Evolutionary conservation across 2,329 filamentous ascomycete genomes (phyloP).

Genomic region (Fusarium sp.): DNA sequence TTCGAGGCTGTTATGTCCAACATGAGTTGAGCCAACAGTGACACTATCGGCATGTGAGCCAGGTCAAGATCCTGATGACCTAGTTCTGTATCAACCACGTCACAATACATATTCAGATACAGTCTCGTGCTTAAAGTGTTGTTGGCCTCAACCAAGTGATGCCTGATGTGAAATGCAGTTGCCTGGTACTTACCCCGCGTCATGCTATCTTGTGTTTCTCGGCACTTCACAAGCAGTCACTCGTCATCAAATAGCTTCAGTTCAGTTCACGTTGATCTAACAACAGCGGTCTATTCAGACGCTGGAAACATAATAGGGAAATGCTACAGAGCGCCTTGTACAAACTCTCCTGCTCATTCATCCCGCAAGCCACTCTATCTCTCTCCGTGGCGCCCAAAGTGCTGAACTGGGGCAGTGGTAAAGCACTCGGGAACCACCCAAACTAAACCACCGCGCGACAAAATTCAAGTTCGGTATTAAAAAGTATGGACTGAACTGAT

Average conservation of each 20-base stretch:
- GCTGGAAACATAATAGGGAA: conserved; percentile 36
- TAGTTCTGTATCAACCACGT: not conserved
- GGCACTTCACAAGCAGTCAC: not conserved
- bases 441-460: conserved; percentile 35
- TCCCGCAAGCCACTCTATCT: conserved; percentile 38
- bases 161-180: not conserved
- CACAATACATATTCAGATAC: not conserved
- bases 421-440: conserved; percentile 29
- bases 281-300: conserved; percentile 45
- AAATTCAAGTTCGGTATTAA: conserved; percentile 49
- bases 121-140: not conserved
- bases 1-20: not conserved
- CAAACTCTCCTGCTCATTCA: conserved; percentile 35
- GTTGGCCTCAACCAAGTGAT: not conserved
- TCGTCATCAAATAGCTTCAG: conserved; percentile 2
- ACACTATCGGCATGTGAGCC: not conserved
- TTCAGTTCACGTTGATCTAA: conserved; percentile 19
- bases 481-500: conserved; percentile 50
- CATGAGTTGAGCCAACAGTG: not conserved
- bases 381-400: conserved; percentile 27
- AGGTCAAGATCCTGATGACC: not conserved
- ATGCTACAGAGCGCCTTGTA: conserved; percentile 42
- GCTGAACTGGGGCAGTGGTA: conserved; percentile 25
- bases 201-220: not conserved
- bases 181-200: not conserved